Conservation (phyloP, 768 basidiomycete species). For the Naganishia friedmannii region DNA sequence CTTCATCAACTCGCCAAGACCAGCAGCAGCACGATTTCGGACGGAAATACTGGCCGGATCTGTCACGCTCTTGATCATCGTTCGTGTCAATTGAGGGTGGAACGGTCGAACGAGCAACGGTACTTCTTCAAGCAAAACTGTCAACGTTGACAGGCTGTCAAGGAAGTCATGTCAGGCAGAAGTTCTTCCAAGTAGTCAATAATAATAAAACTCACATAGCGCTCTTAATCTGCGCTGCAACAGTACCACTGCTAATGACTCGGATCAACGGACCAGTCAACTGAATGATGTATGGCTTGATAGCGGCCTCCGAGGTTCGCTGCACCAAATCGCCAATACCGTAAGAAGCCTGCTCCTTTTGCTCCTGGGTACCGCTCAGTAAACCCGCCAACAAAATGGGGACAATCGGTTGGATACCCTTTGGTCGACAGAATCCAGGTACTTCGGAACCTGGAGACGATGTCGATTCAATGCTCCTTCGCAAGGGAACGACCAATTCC, state of each 20-base stretch:
- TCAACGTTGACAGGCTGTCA: slow-evolving; percentile 66
- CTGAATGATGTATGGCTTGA: slow-evolving; percentile 93
- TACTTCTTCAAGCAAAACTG: slow-evolving; percentile 77
- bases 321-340: slow-evolving; percentile 95
- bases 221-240: slow-evolving; percentile 88
- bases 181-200: not conserved
- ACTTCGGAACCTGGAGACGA: slow-evolving; percentile 73
- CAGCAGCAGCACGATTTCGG: slow-evolving; percentile 74
- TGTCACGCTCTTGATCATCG: slow-evolving; percentile 87
- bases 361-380: slow-evolving; percentile 89
- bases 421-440: slow-evolving; percentile 74
- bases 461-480: slow-evolving; percentile 79
- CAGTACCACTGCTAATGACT: slow-evolving; percentile 71
- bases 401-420: slow-evolving; percentile 77
- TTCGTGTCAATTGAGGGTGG: slow-evolving; percentile 95
- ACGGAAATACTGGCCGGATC: slow-evolving; percentile 76
- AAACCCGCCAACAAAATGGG: slow-evolving; percentile 89
- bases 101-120: slow-evolving; percentile 91
- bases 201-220: slow-evolving; percentile 60
- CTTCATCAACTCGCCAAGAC: slow-evolving; percentile 83
- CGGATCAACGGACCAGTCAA: slow-evolving; percentile 94
- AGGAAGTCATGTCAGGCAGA: not conserved
- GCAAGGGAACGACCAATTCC: slow-evolving; percentile 80
- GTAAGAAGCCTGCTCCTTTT: slow-evolving; percentile 82
- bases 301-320: slow-evolving; percentile 72